Base-by-base conservation (phyloP, 441 rosid genomes). In the Dalechampia spathulata region DNA sequence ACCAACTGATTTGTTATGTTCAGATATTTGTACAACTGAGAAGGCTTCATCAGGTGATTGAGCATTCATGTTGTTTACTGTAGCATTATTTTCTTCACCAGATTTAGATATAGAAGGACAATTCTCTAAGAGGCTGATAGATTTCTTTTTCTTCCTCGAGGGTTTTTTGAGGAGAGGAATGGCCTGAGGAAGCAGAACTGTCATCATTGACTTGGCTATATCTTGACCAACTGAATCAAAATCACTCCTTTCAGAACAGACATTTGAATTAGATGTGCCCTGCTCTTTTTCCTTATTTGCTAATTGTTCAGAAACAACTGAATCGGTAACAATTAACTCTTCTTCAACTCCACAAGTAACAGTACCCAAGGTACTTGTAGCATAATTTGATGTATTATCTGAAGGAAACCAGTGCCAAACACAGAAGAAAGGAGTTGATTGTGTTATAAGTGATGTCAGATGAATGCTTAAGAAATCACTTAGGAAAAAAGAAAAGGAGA, bases 101-200 rank as follows among this genome's bases (percentile, higher is more conserved):
- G 49, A 54, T 21, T 65, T 61, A 45, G 64, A 66, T 37, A 30
- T 41, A 61, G 27, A 15, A 54, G 60, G 58, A n/a, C 64, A 50
- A 39, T 64, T 61, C 61, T 56, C 71, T 26, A 72, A 64, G 37
- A 62, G 15, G 49, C 55, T 22, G 43, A 53, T 25, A 4, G 61
- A 37, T 17, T 44, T 60, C 61, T 60, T 75, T 63, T 78, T 83
- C 76, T 78, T 82, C 59, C 65, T 66, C 54, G 82, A 69, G 46
- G 58, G 22, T 61, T 70, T 61, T 62, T 75, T 78, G 55, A 93
- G 90, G 38, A 89, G 73, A 64, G 97, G 97, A 63, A 93, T 59
- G 49, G 93, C 97, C 78, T 78, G 96, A 51, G 99, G 99, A 73
- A 89, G 89, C 65, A 87, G 78, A 65, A 93, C 49, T 16, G 84